A percentile compares a stretch with the other conserved stretches of the same genome.
Conservation (phyloP, 106 monocot species). For the Acanthochlamys bracteata region DNA sequence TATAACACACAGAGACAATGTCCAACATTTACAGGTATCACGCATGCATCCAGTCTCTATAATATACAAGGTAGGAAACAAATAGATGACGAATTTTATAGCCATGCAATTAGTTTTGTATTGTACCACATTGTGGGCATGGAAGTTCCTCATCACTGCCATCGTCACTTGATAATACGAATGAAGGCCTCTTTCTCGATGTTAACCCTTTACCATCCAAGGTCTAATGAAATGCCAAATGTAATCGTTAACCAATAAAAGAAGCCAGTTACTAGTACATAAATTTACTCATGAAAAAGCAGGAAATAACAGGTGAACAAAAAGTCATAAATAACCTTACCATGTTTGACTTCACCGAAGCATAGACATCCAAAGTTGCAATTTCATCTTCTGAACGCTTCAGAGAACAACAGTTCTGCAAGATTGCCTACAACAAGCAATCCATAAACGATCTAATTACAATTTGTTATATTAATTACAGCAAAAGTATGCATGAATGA, state of each 20-base stretch:
- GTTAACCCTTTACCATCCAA: slow-evolving; percentile 30
- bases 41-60: too few species aligned
- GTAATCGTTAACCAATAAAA: neutral
- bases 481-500: neutral
- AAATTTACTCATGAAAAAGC: too few species aligned
- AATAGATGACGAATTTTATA: too few species aligned
- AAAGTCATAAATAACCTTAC: slow-evolving; percentile 34
- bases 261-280: neutral
- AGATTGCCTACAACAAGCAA: slow-evolving; percentile 49
- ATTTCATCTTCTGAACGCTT: slow-evolving; percentile 82
- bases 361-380: slow-evolving; percentile 55
- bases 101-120: too few species aligned
- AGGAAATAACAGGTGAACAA: neutral
- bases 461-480: neutral
- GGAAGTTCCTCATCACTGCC: slow-evolving; percentile 21
- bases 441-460: neutral
- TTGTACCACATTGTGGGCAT: slow-evolving; percentile 89
- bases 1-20: too few species aligned
- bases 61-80: too few species aligned
- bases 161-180: slow-evolving; percentile 33
- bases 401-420: slow-evolving; percentile 61
- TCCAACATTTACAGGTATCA: too few species aligned
- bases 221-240: slow-evolving; percentile 36
- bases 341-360: slow-evolving; percentile 67
- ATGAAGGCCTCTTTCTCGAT: slow-evolving; percentile 58